Evolutionary conservation across 805 yeast genomes (phyloP), one percentile per base, ranked within the genome.

Genomic region (Yamadazyma sp.): DNA sequence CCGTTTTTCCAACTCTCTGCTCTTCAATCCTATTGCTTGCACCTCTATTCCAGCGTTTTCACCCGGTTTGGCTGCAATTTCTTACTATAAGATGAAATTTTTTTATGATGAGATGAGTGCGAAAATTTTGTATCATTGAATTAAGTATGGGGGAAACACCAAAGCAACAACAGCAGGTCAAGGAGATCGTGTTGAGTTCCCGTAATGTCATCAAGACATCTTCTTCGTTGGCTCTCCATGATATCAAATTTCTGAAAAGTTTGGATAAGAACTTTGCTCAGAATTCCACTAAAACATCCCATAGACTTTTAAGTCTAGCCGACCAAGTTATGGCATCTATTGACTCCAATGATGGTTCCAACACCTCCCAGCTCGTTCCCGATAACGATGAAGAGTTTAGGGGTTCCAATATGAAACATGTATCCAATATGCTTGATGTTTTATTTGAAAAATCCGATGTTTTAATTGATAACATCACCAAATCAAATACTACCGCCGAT

Each of bases 391-490:
- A 47, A 12, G 23, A 14, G 1, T 32, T 41, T 2, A 23, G 22
- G n/a, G 58, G 56, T 4, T 68, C 64, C 7, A 62, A 70, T 19
- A 85, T 95, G 95, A 73, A 73, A 30, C 61, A 65, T 15, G 58
- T 89, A 1, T 70, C 82, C 23, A 74, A 78, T 43, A 56, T 76
- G 0, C 54, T 89, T 33, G 98, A 91, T 48, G 59, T 67, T 13
- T 56, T 86, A 23, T 77, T 86, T 43, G 98, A 91, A 53, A 82
- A 76, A 43, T 68, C 86, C 1, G 96, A 88, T 51, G 69, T 78
- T 30, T 74, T 81, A 2, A 62, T 82, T 31, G 94, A 84, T 49
- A 60, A 49, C 43, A 36, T 58, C 45, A 43, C 45, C 33, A 30
- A 60, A 42, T 33, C 27, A 5, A 33, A 24, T 21, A 29, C 13